Evolutionary conservation across 1,284 basidiomycete species (phyloP).

Genomic region (Pyrrhoderma lamaoense): DNA sequence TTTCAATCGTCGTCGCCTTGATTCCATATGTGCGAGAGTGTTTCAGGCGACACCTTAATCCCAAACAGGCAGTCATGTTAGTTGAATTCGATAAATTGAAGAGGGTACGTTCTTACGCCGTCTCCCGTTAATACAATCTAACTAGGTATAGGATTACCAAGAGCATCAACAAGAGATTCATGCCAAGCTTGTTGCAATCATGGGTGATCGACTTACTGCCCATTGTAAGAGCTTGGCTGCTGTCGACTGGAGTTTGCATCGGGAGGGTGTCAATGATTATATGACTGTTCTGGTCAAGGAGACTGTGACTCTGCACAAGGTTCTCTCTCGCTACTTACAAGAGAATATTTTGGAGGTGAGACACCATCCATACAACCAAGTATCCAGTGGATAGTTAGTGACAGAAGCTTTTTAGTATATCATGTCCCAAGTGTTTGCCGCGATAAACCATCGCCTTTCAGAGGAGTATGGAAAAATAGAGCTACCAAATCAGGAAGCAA

Average conservation of each 20-base stretch:
- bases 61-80: constrained; percentile 93
- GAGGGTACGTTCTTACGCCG: constrained; percentile 48
- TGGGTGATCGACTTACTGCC: constrained; percentile 88
- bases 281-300: constrained; percentile 93
- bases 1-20: constrained; percentile 92
- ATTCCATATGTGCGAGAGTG: constrained; percentile 95
- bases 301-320: constrained; percentile 93
- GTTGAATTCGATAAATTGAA: constrained; percentile 98
- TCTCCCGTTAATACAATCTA: background rate
- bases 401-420: constrained; percentile 49
- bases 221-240: constrained; percentile 78
- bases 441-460: constrained; percentile 83
- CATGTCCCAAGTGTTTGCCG: constrained; percentile 28
- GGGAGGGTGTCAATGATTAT: constrained; percentile 66
- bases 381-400: background rate
- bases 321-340: constrained; percentile 86
- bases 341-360: constrained; percentile 73
- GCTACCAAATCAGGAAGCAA: constrained; percentile 73
- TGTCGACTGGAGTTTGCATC: constrained; percentile 68
- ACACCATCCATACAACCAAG: background rate
- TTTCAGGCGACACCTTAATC: constrained; percentile 85
- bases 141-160: constrained; percentile 74
- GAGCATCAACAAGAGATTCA: constrained; percentile 99
- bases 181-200: constrained; percentile 94
- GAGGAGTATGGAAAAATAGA: constrained; percentile 81